Evolutionary conservation across 345 rosid genomes (phyloP), one percentile per base, ranked within the genome.

Genomic region (Atalantia buxifolia): DNA sequence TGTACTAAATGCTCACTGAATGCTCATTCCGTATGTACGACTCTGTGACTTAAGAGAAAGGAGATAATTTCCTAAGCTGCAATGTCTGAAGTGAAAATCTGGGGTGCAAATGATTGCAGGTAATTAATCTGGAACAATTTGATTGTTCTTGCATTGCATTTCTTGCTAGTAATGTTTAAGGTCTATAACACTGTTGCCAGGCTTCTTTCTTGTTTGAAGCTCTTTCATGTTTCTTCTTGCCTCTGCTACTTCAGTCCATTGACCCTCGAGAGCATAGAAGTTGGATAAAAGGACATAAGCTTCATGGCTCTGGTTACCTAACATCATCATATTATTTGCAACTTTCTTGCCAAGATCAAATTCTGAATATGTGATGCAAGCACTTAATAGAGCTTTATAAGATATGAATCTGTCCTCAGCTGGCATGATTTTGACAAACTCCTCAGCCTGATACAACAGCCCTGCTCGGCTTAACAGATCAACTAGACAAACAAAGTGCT

Each of bases 401-500:
- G 69, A 76, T 48, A 71, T 36, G 24, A 60, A 59, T 21, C 62
- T 60, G 12, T 71, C 50, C 50, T 30, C 69, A 28, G n/a, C 45
- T 61, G 35, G 76, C 36, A 81, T 22, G 66, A 76, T 33, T 74
- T 81, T 10, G 28, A 81, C 22, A 42, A 84, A 84, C 63, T 72
- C 81, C 31, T 72, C 76, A 24, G 79, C 82, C 40, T 76, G 76
- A 75, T 71, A 19, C 59, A 84, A 74, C 30, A 81, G 77, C 57
- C 84, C 84, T 45, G 81, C 81, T 45, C 80, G 59, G 57, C 84
- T 81, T 36, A 84, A 66, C 7, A 72, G 40, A 78, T 84, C 86
- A 64, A 81, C 73, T 36, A 78, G 50, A 63, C 84, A 81, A 18
- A 77, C 82, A 61, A 84, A 84, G 53, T 81, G 84, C 59, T 71